A percentile compares a stretch with the other conserved stretches of the same genome.
Evolutionary conservation across 2,329 filamentous ascomycete species (phyloP).

Genomic region (Alternaria triticina): DNA sequence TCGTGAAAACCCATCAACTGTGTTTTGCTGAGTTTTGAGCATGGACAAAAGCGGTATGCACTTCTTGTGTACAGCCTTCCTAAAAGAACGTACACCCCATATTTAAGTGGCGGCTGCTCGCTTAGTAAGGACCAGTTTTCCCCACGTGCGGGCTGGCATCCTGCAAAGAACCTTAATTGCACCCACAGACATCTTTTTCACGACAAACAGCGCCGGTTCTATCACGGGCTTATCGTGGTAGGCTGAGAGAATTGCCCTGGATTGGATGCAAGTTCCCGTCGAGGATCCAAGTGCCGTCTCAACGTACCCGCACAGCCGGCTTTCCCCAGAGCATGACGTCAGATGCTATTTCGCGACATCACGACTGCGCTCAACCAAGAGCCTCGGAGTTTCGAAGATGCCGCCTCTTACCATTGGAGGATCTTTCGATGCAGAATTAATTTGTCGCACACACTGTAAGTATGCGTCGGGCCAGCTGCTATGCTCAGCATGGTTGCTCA

Average conservation of each 20-base stretch:
- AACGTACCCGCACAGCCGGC: constrained; percentile 3
- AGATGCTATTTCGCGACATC: background rate
- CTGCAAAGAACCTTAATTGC: constrained; percentile 14
- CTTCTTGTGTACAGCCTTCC: background rate
- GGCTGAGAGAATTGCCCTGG: background rate
- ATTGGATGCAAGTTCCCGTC: constrained; percentile 3
- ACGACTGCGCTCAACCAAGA: background rate
- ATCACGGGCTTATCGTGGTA: background rate
- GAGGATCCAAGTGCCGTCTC: background rate
- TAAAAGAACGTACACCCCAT: constrained; percentile 2
- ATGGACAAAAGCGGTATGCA: background rate
- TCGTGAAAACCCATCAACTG: background rate
- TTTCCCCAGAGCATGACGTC: constrained; percentile 7
- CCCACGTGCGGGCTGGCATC: constrained; percentile 8
- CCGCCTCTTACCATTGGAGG: background rate
- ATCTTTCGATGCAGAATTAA: background rate
- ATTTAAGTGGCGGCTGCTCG: constrained; percentile 4
- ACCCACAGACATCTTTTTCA: constrained; percentile 9
- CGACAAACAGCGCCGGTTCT: background rate
- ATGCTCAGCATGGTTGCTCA: background rate
- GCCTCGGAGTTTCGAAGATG: background rate
- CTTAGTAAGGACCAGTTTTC: constrained; percentile 4
- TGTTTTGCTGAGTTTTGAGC: background rate
- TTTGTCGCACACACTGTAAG: background rate
- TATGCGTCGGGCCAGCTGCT: background rate